Base-by-base conservation (phyloP, 345 rosid species). In the Lenwebbia sp. region DNA sequence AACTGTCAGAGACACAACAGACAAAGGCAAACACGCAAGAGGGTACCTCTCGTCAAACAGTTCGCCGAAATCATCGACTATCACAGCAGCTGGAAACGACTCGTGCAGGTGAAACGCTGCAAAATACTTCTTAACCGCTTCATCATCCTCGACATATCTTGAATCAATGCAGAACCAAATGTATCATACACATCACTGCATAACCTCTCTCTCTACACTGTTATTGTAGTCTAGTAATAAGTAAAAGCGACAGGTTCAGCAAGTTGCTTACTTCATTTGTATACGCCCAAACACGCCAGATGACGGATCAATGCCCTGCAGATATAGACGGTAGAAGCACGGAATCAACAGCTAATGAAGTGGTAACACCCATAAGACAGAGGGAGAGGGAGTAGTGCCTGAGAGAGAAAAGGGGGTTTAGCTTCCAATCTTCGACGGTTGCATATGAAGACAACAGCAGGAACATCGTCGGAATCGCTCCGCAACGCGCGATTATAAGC, bases 41-140 rank as follows among this genome's bases (percentile, higher is more conserved):
- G 65, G 40, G 52, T 85, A 95, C 98, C 95, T 92, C 82, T 93
- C 93, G 65, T 87, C 54, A 41, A 97, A 95, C 89, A 92, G 89
- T 84, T 96, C 95, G 52, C 95, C 96, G 86, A 95, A 96, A 87
- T 96, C 98, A 89, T 97, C 99, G 53, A 96, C 85, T 17, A 97
- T 30, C 50, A 97, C 93, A 0, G 96, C 93, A 58, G 75, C 82
- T 3, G 98, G 99, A 84, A 88, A 85, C 54, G 88, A 58, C 58
- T 88, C 86, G 57, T 90, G 91, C 83, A 96, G 91, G 94, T 95
- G 98, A 93, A 97, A 97, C 62, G 98, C 98, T 85, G 98, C 94
- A 70, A 97, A 93, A 91, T 93, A 96, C 83, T 93, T 95, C 87
- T 91, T 93, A 83, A 96, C 89, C 40, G 92, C 96, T 87, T 94